Base-by-base conservation (phyloP, 306 rosid species). In the Ammopiptanthus mongolicus region DNA sequence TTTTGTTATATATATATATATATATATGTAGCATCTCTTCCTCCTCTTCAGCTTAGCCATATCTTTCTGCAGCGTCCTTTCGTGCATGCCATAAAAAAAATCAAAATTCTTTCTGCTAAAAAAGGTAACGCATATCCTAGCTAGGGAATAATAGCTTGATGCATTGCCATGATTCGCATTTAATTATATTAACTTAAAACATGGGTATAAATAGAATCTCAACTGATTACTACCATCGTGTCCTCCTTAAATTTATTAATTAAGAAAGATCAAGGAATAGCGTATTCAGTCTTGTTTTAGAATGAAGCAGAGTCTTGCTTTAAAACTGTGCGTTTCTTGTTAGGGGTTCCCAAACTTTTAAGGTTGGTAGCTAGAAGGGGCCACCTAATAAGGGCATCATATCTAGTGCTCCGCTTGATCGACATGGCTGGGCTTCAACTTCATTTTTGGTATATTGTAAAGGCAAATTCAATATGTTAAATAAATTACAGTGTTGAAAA, bases 11-110 rank as follows among this genome's bases (percentile, higher is more conserved):
- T 1, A 10, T 31, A 21, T n/a, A n/a, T n/a, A n/a, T 50, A 36
- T 31, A 21, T 57, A 37, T 22, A 21, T 57, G 15, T 67, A 73
- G 72, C 77, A 74, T 81, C 78, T 69, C 23, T 57, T 58, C 70
- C 52, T 39, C 14, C 33, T 23, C n/a, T 66, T 31, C 53, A 14
- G 42, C 33, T 12, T 44, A 19, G 6, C 50, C 48, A 36, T 52
- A 10, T 72, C 70, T 23, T 61, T 69, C 19, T 37, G 34, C 47
- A 65, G 31, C 66, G 59, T 22, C 42, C 52, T 52, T 41, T 25
- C 25, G 41, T 42, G 33, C 13, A 21, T n/a, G 60, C 12, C 65
- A 34, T 50, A 8, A 31, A 19, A 34, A 59, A 9, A 42, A 18
- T 70, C 17, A 11, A 5, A 46, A n/a, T 22, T 65, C 47, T n/a